These are phyloP conservation scores for Vicia villosa DNA, from an alignment of 306 rosid species.

Conservation along the genomic window DNA sequence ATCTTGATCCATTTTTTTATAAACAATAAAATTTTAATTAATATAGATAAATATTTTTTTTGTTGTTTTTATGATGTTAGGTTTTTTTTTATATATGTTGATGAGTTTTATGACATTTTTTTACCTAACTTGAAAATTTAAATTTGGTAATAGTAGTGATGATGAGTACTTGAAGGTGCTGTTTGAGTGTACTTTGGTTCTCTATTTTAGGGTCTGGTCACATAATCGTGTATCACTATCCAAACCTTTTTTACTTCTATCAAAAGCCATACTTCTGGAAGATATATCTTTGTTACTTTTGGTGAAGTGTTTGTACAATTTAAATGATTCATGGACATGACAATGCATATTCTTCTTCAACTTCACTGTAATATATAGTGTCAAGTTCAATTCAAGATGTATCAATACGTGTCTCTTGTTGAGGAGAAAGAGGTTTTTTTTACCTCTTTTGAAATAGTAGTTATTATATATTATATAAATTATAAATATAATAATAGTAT, in stretches of 20 bases:
- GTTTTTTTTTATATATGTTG: not conserved
- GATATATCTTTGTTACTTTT: constrained; percentile 10
- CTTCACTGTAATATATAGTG: not conserved
- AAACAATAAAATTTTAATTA: not conserved
- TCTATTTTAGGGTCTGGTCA: constrained; percentile 18
- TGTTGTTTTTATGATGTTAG: not conserved
- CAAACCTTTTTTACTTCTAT: constrained; percentile 2
- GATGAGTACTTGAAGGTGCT: not conserved
- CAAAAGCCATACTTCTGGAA: constrained; percentile 3
- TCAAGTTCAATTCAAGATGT: not conserved
- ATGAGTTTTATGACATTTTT: not conserved
- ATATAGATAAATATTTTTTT: not conserved
- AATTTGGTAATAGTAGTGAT: not conserved
- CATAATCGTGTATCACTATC: constrained; percentile 22
- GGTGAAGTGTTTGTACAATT: no score
- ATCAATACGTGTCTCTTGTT: not conserved
- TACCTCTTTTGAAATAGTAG: not conserved
- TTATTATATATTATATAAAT: no score
- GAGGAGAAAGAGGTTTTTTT: not conserved
- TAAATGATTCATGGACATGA: constrained; percentile 3
- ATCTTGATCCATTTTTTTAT: not conserved
- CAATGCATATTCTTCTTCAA: constrained; percentile 4
- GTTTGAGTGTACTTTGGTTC: constrained; percentile 14
- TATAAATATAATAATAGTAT: no score
- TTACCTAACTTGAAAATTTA: not conserved